These are phyloP conservation scores for Globisporangium irregulare DNA, from an alignment of 352 stramenopile species.

Conservation along the genomic window DNA sequence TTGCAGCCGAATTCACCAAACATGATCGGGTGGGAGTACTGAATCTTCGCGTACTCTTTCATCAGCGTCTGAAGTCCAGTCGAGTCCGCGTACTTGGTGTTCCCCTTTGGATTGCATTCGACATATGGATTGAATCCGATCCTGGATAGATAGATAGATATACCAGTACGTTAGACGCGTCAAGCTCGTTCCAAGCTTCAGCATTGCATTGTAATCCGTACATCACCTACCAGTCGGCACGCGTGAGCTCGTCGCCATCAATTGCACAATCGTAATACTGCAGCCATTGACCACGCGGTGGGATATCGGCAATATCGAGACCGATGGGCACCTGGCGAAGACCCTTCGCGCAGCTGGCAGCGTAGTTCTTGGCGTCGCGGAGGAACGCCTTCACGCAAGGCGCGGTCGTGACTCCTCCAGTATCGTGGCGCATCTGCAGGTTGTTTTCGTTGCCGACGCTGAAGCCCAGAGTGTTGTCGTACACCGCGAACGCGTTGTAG, in stretches of 20 bases:
- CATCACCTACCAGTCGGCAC: slow-evolving; percentile 35
- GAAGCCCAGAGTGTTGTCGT: slow-evolving; percentile 70
- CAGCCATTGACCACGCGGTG: slow-evolving; percentile 55
- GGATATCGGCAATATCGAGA: slow-evolving; percentile 69
- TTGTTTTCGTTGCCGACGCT: slow-evolving; percentile 74
- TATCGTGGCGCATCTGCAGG: slow-evolving; percentile 38
- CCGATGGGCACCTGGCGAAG: slow-evolving; percentile 68
- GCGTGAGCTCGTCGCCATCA: slow-evolving; percentile 41
- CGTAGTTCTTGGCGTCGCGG: slow-evolving; percentile 55
- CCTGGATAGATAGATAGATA: slow-evolving; percentile 6
- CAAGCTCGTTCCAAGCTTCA: background rate
- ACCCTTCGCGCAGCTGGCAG: slow-evolving; percentile 29
- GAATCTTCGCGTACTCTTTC: slow-evolving; percentile 44
- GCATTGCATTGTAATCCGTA: background rate
- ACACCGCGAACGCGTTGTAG: slow-evolving; percentile 71
- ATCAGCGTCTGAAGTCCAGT: slow-evolving; percentile 63
- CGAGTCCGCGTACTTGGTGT: slow-evolving; percentile 54
- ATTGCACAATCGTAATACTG: slow-evolving; percentile 72
- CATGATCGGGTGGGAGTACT: slow-evolving; percentile 62
- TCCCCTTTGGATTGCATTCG: slow-evolving; percentile 51
- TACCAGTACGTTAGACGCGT: background rate
- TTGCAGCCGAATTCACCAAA: slow-evolving; percentile 82
- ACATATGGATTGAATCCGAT: slow-evolving; percentile 55
- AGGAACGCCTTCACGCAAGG: slow-evolving; percentile 74
- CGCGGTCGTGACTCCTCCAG: slow-evolving; percentile 38